Evolutionary conservation across 306 rosid genomes (phyloP).

Genomic region (Prunus fruticosa): DNA sequence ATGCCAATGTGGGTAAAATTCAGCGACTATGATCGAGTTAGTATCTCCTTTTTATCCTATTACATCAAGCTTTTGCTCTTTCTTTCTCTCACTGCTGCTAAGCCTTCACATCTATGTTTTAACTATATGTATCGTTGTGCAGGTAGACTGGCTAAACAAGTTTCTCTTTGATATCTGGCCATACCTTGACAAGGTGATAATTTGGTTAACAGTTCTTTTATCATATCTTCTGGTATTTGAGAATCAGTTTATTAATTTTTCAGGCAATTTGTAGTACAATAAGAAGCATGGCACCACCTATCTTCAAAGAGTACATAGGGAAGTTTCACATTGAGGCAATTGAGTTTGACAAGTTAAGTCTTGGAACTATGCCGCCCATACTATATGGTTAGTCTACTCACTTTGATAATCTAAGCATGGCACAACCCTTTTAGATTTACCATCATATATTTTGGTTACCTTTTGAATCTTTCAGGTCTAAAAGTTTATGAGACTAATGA

Average conservation of each 20-base stretch:
- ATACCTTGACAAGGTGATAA: conserved; percentile 69
- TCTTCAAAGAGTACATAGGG: conserved; percentile 68
- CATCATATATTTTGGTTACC: conserved; percentile 1
- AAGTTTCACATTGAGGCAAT: conserved; percentile 61
- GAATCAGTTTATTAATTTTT: conserved; percentile 9
- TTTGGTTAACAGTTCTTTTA: not conserved
- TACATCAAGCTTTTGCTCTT: not conserved
- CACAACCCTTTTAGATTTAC: not conserved
- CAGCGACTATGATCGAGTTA: conserved; percentile 82
- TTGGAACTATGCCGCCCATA: conserved; percentile 81
- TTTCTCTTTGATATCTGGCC: conserved; percentile 76
- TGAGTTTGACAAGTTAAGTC: conserved; percentile 62
- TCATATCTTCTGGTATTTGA: not conserved
- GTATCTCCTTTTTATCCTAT: conserved; percentile 25
- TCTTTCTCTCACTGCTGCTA: not conserved
- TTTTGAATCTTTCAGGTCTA: conserved; percentile 50
- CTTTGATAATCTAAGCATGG: not conserved
- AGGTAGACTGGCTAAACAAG: conserved; percentile 91
- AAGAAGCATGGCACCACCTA: conserved; percentile 52
- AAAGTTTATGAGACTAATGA: conserved; percentile 78
- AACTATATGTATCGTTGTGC: conserved; percentile 25
- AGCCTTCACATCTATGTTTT: conserved; percentile 14
- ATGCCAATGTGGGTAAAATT: conserved; percentile 89
- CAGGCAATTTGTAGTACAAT: conserved; percentile 71
- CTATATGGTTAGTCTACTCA: conserved; percentile 55